Evolutionary conservation across 2,329 filamentous ascomycete genomes (phyloP).

Genomic region (Colletotrichum incanum): DNA sequence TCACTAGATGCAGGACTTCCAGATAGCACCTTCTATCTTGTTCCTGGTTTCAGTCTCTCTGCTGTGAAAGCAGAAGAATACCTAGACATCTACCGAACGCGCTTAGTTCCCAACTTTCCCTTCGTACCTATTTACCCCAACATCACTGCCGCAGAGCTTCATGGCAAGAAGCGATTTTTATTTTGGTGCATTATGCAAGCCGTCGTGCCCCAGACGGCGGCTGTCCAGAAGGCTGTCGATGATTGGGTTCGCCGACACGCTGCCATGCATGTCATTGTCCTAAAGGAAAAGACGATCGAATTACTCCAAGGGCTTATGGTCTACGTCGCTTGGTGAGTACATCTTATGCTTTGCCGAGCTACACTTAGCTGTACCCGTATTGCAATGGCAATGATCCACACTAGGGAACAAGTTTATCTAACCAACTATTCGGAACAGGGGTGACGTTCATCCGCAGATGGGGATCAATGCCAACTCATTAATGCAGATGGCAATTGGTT

Average conservation of each 20-base stretch:
- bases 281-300: slow-evolving; percentile 54
- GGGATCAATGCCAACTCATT: slow-evolving; percentile 56
- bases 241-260: slow-evolving; percentile 56
- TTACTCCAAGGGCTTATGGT: slow-evolving; percentile 58
- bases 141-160: slow-evolving; percentile 51
- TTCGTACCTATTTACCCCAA: slow-evolving; percentile 54
- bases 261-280: slow-evolving; percentile 55
- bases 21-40: slow-evolving; percentile 42
- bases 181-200: slow-evolving; percentile 57
- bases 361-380: no score
- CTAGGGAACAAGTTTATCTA: not conserved
- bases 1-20: not conserved
- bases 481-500: slow-evolving; percentile 56
- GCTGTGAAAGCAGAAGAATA: slow-evolving; percentile 52
- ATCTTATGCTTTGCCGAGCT: no score
- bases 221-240: slow-evolving; percentile 52
- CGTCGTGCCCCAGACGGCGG: slow-evolving; percentile 51
- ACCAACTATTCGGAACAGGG: slow-evolving; percentile 48
- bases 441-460: slow-evolving; percentile 57
- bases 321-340: slow-evolving; percentile 55
- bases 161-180: slow-evolving; percentile 51
- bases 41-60: slow-evolving; percentile 55
- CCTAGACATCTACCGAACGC: slow-evolving; percentile 53
- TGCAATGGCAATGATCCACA: not conserved
- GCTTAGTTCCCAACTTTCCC: slow-evolving; percentile 55